Evolutionary conservation across 1,284 basidiomycete genomes (phyloP).

Genomic region (Wallemia hederae): DNA sequence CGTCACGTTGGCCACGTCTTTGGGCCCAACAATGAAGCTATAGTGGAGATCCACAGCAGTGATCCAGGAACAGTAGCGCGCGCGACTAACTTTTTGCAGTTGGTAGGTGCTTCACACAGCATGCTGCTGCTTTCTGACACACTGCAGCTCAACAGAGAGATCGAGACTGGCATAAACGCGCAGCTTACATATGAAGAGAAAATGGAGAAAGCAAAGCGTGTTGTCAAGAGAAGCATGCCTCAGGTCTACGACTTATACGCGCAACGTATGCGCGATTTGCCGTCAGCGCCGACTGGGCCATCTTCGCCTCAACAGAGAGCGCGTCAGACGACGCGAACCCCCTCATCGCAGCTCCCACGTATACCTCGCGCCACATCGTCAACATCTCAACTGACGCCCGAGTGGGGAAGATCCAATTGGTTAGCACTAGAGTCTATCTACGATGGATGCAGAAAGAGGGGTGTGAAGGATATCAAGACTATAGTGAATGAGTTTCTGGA

Average conservation of each 20-base stretch:
- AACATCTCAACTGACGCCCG: background rate
- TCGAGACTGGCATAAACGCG: background rate
- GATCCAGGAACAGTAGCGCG: background rate
- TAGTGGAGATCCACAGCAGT: background rate
- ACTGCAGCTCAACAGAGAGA: background rate
- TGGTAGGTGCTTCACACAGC: background rate
- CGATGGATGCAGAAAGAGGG: background rate
- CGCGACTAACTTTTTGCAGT: background rate
- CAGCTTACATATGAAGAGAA: background rate
- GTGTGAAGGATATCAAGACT: background rate
- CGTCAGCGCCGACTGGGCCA: too few species aligned
- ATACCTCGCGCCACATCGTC: background rate
- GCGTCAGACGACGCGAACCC: background rate
- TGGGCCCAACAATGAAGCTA: background rate
- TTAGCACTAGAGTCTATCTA: background rate
- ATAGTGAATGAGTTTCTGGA: background rate
- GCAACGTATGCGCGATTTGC: too few species aligned
- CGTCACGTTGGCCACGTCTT: background rate
- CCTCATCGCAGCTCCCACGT: background rate
- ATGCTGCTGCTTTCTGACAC: background rate
- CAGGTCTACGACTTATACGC: background rate
- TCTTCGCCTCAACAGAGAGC: too few species aligned
- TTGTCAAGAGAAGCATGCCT: background rate
- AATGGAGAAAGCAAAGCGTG: background rate
- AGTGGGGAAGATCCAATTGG: background rate